Evolutionary conservation across 306 rosid genomes (phyloP).

Genomic region (Benincasa hispida): DNA sequence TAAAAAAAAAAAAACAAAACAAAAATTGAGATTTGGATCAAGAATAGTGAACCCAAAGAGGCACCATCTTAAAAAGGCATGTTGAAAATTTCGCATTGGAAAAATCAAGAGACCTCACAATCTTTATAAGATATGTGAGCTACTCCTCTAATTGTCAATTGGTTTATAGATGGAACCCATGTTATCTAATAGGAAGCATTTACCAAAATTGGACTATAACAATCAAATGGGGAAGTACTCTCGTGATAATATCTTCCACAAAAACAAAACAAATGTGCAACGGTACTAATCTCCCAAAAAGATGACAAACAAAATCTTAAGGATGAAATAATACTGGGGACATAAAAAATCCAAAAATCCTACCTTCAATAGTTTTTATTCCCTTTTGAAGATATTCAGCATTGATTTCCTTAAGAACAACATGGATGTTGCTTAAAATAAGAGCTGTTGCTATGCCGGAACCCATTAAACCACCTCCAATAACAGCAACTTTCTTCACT

Average conservation of each 20-base stretch:
- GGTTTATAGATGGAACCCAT: no score
- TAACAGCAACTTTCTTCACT: constrained; percentile 74
- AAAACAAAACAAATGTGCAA: background rate
- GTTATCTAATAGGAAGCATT: background rate
- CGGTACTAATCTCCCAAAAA: background rate
- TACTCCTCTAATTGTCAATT: no score
- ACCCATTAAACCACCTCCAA: constrained; percentile 99
- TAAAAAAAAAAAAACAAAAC: no score
- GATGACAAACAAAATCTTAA: background rate
- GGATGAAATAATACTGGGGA: background rate
- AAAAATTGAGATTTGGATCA: no score
- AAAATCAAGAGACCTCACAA: no score
- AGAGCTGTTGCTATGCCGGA: constrained; percentile 95
- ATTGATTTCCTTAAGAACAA: constrained; percentile 82
- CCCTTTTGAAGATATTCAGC: constrained; percentile 73
- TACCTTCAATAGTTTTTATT: constrained; percentile 63
- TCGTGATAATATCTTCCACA: background rate
- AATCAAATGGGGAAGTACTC: background rate
- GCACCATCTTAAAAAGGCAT: no score
- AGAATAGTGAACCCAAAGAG: no score
- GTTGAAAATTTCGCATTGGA: no score
- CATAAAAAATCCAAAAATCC: constrained; percentile 13
- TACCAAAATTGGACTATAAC: background rate
- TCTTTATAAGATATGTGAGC: no score
- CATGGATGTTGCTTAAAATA: constrained; percentile 52